Conservation (phyloP, 768 basidiomycete species). For the Mrakia hoshinonis region DNA sequence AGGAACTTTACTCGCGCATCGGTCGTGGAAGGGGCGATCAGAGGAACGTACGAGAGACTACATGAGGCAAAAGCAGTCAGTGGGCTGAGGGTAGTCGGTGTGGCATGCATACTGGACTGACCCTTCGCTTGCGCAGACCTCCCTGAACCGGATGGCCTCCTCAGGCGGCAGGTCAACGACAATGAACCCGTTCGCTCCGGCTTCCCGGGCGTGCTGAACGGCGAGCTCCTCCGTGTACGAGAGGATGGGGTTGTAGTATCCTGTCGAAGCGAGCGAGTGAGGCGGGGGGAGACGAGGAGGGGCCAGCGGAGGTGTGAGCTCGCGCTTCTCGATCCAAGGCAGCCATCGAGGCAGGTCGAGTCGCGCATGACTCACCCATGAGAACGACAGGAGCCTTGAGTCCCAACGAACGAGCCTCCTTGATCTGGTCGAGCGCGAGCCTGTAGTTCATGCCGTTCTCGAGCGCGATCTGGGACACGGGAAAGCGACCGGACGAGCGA, state of each 20-base stretch:
- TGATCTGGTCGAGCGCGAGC: conserved; percentile 63
- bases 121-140: conserved; percentile 73
- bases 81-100: background rate
- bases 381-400: conserved; percentile 78
- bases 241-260: conserved; percentile 93
- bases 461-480: conserved; percentile 82
- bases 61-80: conserved; percentile 8
- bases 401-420: conserved; percentile 70
- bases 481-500: too few relatives aligned
- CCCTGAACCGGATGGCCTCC: conserved; percentile 82
- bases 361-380: conserved; percentile 59
- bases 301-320: too few relatives aligned
- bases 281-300: background rate
- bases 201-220: conserved; percentile 75
- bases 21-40: conserved; percentile 90
- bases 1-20: conserved; percentile 81
- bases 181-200: conserved; percentile 94
- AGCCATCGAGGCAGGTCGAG: background rate
- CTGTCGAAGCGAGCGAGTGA: conserved; percentile 44
- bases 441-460: conserved; percentile 69
- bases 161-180: conserved; percentile 97
- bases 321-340: conserved; percentile 9
- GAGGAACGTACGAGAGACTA: conserved; percentile 87
- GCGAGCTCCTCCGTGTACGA: conserved; percentile 93
- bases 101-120: too few relatives aligned